Base-by-base conservation (phyloP, 371 early-diverging fungal species). In the Umbelopsis sp. region DNA sequence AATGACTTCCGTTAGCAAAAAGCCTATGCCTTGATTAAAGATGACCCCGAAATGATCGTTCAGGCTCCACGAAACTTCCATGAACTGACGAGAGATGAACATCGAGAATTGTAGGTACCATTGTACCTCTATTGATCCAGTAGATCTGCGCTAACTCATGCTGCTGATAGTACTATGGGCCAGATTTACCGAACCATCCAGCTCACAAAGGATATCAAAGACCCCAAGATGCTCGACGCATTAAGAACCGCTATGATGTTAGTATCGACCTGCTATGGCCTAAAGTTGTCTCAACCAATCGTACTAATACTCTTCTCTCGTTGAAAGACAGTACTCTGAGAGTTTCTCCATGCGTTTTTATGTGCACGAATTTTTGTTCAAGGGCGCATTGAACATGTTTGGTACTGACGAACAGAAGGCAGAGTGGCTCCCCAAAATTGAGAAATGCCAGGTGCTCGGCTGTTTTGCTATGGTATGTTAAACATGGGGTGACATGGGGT, bases 391-490 rank as follows among this genome's bases (percentile, higher is more conserved):
- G 53, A 69, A 71, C 41, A 81, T 92, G 76, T 82, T 90, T 44
- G 89, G 89, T 32, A 85, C 74, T 8, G 71, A 82, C 4, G 87
- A 86, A 51, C 92, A 92, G 63, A 76, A 80, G 50, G 80, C 74
- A 2, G 72, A 80, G 25, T 87, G 89, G 84, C 70, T 86, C 35
- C 82, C 80, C 46, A 78, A 81, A 41, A 76, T 88, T 10, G 76
- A 79, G 20, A 79, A 82, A 44, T 86, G 80, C 71, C 72, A 82
- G 32, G 76, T 89, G 11, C 69, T 87, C 71, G 92, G 92, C 41
- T 86, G 92, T 63, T 91, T 89, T 72, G 89, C 90, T 20, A 90
- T 91, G 90, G 89, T 86, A 84, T 64, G 63, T n/a, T 35, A 29
- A 48, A 11, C 1, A 29, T 29, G n/a, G 29, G 37, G 50, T 18